Evolutionary conservation across 139 green algal genomes (phyloP).

Genomic region (Choricystis sp.): DNA sequence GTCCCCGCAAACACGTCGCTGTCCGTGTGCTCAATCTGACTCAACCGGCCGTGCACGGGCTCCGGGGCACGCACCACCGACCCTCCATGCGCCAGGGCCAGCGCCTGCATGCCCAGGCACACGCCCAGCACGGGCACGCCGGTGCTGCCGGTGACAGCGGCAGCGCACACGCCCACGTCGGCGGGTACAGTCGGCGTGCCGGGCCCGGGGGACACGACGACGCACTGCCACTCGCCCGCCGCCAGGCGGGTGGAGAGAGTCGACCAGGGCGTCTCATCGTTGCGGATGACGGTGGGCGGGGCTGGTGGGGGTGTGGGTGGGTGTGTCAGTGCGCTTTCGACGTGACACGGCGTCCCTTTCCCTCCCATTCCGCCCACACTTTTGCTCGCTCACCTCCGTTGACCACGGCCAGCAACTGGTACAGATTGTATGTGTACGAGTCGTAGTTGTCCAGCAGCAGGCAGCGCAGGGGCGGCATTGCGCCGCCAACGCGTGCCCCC

Average conservation of each 20-base stretch:
- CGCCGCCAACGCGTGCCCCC: too few species aligned
- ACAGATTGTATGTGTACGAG: conserved; percentile 96
- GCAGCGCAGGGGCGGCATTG: conserved; percentile 11
- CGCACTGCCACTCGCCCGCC: conserved; percentile 32
- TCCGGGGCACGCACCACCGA: conserved; percentile 2
- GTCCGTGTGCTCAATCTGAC: conserved; percentile 43
- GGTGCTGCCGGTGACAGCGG: conserved; percentile 16
- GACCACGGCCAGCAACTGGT: conserved; percentile 74
- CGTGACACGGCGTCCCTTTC: too few species aligned
- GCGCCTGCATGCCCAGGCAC: conserved; percentile 88
- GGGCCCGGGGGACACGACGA: conserved; percentile 93
- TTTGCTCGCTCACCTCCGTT: conserved; percentile 50
- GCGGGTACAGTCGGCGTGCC: conserved; percentile 46
- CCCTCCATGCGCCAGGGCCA: conserved; percentile 56
- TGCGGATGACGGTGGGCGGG: conserved; percentile 56
- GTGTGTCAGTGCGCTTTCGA: background rate
- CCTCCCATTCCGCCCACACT: too few species aligned
- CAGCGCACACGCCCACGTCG: conserved; percentile 75
- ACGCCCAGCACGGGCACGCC: conserved; percentile 82
- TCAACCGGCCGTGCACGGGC: conserved; percentile 58
- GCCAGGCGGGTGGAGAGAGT: conserved; percentile 31
- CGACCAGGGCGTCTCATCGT: conserved; percentile 49
- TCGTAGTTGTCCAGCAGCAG: conserved; percentile 98
- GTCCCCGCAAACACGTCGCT: conserved; percentile 68
- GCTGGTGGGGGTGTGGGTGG: conserved; percentile 13